Evolutionary conservation across 1,284 basidiomycete genomes (phyloP), one percentile per base, ranked within the genome.

Genomic region (Mycosarcoma mackinlayi): DNA sequence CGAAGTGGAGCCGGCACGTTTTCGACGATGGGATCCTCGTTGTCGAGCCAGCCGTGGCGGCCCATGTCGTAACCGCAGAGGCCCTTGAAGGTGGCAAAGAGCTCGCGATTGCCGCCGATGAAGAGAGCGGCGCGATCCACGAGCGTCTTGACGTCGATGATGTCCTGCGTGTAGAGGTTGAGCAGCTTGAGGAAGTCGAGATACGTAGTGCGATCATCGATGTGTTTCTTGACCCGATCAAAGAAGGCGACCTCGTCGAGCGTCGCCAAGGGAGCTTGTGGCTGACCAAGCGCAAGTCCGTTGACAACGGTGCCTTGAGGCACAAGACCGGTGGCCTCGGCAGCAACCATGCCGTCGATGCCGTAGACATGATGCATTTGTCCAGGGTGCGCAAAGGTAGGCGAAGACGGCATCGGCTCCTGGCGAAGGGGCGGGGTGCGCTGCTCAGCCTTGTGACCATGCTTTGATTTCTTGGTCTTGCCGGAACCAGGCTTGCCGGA

Each of bases 141-240:
- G 27, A 98, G 88, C 3, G 89, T 90, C 77, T 89, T 89, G 53
- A 90, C 86, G 79, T 96, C 92, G 77, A 98, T 94, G 88, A 87
- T 77, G 57, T 94, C 93, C 81, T 97, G 93, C 2, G 93, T 92
- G 83, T 95, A 98, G 1, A 98, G 86, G 82, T 98, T 98, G 80
- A 97, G 88, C 56, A 97, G 86, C 83, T 95, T 97, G 72, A 98
- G 86, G 85, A 98, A 98, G 84, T 98, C 95, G 83, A 94, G 91
- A 85, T 96, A 98, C 4, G 90, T 90, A 51, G 93, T 89, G 35
- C 92, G 89, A 80, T 91, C 92, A 76, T 94, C 82, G 61, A 97
- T 87, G 41, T 88, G 87, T 62, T 91, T 91, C 83, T 93, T 94
- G 75, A 93, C 91, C 49, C 92, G 89, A 80, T 98, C 94, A 79